Evolutionary conservation across 2,329 filamentous ascomycete genomes (phyloP).

Genomic region (Stagonosporopsis chrysanthemi): DNA sequence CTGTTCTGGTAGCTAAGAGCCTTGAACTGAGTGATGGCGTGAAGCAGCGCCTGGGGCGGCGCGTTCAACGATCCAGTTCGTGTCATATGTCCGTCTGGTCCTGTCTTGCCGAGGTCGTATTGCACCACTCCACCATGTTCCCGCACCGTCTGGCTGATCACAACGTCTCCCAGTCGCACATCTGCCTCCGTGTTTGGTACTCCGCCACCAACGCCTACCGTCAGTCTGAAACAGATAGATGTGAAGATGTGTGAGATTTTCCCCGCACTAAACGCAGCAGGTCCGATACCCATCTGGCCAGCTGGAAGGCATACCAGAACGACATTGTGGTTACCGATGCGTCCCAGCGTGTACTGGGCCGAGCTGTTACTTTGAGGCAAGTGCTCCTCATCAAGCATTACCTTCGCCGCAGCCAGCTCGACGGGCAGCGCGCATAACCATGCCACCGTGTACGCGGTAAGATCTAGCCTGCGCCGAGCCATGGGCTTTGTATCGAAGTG

Average conservation of each 20-base stretch:
- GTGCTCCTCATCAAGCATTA: conserved; percentile 11
- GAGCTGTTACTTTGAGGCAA: conserved; percentile 20
- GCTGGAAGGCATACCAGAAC: conserved; percentile 27
- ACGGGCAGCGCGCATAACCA: conserved; percentile 36
- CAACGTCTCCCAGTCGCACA: conserved; percentile 37
- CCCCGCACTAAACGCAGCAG: conserved; percentile 43
- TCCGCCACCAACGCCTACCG: conserved; percentile 56
- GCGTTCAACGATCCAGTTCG: conserved; percentile 18
- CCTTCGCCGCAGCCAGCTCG: conserved; percentile 23
- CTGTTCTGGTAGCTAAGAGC: background rate
- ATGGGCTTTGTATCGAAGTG: background rate
- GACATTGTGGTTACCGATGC: conserved; percentile 43
- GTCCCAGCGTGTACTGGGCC: conserved; percentile 32
- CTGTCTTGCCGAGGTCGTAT: conserved; percentile 25
- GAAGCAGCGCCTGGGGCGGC: conserved; percentile 19
- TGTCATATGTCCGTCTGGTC: conserved; percentile 11
- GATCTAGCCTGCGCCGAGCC: conserved; percentile 1
- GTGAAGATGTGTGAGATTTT: conserved; percentile 43
- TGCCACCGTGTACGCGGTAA: conserved; percentile 38
- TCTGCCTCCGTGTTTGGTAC: conserved; percentile 26
- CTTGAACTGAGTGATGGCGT: conserved; percentile 2
- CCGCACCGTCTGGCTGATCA: conserved; percentile 27
- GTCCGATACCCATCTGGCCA: conserved; percentile 43
- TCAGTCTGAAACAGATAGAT: conserved; percentile 48
- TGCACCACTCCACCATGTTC: conserved; percentile 26